Evolutionary conservation across 1,284 basidiomycete genomes (phyloP).

Genomic region (Fomitopsis schrenkii): DNA sequence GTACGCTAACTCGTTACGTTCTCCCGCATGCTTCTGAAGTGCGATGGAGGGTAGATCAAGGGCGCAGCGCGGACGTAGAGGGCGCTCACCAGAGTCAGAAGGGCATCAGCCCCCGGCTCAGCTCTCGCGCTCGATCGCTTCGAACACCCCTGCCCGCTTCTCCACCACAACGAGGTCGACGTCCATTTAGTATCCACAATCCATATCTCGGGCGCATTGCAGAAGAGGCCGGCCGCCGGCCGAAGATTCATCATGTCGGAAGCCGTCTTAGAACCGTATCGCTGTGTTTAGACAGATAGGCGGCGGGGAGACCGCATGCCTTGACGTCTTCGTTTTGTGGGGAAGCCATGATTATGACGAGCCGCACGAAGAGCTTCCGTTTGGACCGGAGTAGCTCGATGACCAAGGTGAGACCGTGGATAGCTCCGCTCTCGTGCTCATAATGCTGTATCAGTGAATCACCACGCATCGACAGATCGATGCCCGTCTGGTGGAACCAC

Average conservation of each 20-base stretch:
- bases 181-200: not conserved
- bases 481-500: not conserved
- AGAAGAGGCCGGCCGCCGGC: not conserved
- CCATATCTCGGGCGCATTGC: not conserved
- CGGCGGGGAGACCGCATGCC: not conserved
- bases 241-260: not conserved
- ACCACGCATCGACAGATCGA: not conserved
- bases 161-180: not conserved
- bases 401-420: not conserved
- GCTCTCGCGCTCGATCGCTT: not conserved
- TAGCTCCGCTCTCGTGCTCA: not conserved
- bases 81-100: not conserved
- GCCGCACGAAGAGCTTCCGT: not conserved
- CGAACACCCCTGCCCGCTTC: not conserved
- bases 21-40: not conserved
- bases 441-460: too few relatives aligned
- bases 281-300: not conserved
- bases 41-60: not conserved
- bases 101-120: not conserved
- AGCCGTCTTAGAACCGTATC: not conserved
- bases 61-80: not conserved
- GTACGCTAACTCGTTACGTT: not conserved
- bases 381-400: not conserved
- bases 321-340: not conserved
- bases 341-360: not conserved